Conservation (phyloP, 164 flowering plant genomes). For the Magnolia kwangsiensis region DNA sequence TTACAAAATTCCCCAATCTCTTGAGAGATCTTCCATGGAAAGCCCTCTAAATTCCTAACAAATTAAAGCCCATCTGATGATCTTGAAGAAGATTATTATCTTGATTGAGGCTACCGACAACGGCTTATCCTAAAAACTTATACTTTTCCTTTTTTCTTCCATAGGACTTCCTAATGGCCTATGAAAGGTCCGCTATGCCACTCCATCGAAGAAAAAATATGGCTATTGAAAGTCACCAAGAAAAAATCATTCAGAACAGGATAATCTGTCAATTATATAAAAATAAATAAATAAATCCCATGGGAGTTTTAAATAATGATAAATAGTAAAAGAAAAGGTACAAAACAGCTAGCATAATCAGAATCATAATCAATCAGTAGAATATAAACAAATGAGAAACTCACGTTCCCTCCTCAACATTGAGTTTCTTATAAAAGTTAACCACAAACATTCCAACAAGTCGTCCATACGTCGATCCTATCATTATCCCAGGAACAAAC, state of each 20-base stretch:
- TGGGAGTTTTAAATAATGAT: too few species aligned
- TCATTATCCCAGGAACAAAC: conserved; percentile 99
- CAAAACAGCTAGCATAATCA: neutral
- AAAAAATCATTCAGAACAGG: too few species aligned
- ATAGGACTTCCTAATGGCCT: too few species aligned
- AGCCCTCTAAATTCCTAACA: neutral
- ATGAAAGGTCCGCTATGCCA: too few species aligned
- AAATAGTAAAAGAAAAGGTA: too few species aligned
- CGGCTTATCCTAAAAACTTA: too few species aligned
- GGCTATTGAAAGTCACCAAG: too few species aligned
- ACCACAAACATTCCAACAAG: conserved; percentile 99
- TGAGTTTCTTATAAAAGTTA: conserved; percentile 77
- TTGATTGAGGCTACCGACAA: neutral
- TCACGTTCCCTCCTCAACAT: conserved; percentile 99
- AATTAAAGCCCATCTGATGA: neutral
- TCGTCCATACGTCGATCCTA: conserved; percentile 98
- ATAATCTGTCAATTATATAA: too few species aligned
- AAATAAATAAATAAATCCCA: too few species aligned
- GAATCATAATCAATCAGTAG: neutral
- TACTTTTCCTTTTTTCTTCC: too few species aligned
- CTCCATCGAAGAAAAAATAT: too few species aligned
- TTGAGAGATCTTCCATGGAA: neutral
- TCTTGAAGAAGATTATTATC: neutral
- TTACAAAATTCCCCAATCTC: neutral
- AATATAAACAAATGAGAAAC: conserved; percentile 23